Conservation (phyloP, 129 eudicot species). For the Lactuca saligna region DNA sequence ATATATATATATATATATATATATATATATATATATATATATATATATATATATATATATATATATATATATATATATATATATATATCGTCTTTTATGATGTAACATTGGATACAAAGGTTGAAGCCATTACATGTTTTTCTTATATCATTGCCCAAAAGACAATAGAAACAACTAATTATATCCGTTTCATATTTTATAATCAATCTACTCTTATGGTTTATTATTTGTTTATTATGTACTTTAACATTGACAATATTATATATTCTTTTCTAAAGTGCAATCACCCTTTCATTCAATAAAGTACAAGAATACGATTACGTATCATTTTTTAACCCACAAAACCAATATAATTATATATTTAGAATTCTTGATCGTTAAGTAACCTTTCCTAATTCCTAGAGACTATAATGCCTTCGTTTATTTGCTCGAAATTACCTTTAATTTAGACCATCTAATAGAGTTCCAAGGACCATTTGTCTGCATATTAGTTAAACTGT, state of each 20-base stretch:
- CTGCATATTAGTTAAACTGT: neutral
- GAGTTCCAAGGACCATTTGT: neutral
- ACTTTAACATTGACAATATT: slow-evolving; percentile 7
- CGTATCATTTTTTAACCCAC: neutral
- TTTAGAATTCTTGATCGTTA: slow-evolving; percentile 32
- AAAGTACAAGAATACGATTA: slow-evolving; percentile 4
- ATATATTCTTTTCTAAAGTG: slow-evolving; percentile 9
- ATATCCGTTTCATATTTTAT: neutral
- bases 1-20: too few relatives aligned
- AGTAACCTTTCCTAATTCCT: slow-evolving; percentile 16
- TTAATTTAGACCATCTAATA: slow-evolving; percentile 1
- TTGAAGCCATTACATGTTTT: too few relatives aligned
- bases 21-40: too few relatives aligned
- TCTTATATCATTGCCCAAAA: neutral
- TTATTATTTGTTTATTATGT: slow-evolving; percentile 3
- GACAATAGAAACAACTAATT: neutral
- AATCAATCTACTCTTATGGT: neutral
- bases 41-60: too few relatives aligned
- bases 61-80: too few relatives aligned
- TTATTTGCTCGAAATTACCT: neutral
- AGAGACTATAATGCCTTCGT: slow-evolving; percentile 12
- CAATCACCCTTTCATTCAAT: slow-evolving; percentile 13
- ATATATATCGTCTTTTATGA: too few relatives aligned
- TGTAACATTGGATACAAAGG: too few relatives aligned
- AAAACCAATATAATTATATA: slow-evolving; percentile 1